phyloP scores from a whole-genome alignment of 2,329 filamentous ascomycete species.

The Aureobasidium sp. region DNA sequence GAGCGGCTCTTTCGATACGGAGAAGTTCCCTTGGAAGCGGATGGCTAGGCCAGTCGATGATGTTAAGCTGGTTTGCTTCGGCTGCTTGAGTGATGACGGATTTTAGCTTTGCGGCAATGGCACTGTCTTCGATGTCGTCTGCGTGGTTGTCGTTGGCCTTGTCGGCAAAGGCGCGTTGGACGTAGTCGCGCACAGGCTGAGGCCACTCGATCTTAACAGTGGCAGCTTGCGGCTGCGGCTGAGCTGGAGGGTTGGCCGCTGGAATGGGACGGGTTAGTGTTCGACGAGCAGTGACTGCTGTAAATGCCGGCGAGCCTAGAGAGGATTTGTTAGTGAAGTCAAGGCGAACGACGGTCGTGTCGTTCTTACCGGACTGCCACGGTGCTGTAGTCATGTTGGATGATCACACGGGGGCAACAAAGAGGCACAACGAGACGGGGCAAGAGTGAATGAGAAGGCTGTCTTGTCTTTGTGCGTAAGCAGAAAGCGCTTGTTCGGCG shows the following conservation, averaged over 20 bases:
- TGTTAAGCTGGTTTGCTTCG: conserved; percentile 62
- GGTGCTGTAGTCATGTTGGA: conserved; percentile 14
- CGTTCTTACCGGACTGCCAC: conserved; percentile 10
- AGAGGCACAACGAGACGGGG: conserved; percentile 18
- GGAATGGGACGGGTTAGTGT: conserved; percentile 25
- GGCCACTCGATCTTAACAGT: conserved; percentile 66
- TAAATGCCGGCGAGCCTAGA: conserved; percentile 36
- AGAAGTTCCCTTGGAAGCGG: conserved; percentile 82
- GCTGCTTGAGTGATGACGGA: conserved; percentile 76
- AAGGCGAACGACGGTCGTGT: neutral
- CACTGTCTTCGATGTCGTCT: conserved; percentile 38
- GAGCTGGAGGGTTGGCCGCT: conserved; percentile 16
- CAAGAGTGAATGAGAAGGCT: conserved; percentile 14
- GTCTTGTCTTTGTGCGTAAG: neutral
- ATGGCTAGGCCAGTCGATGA: conserved; percentile 74
- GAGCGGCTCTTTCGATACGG: conserved; percentile 54
- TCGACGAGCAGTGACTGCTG: conserved; percentile 39
- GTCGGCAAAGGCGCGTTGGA: conserved; percentile 78
- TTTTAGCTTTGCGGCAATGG: conserved; percentile 81
- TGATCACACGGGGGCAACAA: conserved; percentile 4
- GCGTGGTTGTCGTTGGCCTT: conserved; percentile 39
- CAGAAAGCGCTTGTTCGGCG: neutral
- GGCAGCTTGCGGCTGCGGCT: conserved; percentile 19
- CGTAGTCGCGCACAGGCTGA: conserved; percentile 74
- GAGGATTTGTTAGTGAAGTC: neutral